These are phyloP conservation scores for Komagataella mondaviorum DNA, from an alignment of 805 yeast genomes.

Conservation along the genomic window DNA sequence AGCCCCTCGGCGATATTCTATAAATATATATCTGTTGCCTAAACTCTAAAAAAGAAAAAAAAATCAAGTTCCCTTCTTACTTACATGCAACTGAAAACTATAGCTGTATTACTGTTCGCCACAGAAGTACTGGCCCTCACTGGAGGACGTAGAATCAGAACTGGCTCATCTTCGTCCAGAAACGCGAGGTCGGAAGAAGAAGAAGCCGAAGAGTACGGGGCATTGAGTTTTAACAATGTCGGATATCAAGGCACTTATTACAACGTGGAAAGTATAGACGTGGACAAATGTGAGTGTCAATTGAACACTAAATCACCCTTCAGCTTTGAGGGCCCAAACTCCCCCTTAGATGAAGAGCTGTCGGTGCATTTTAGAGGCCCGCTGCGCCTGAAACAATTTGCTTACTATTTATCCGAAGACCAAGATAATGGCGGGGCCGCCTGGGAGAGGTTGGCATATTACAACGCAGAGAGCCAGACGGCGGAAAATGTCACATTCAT, in stretches of 20 bases:
- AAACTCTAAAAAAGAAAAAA: background rate
- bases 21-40: background rate
- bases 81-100: background rate
- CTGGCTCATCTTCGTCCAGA: background rate
- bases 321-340: slow-evolving; percentile 39
- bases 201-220: slow-evolving; percentile 14
- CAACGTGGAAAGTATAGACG: slow-evolving; percentile 28
- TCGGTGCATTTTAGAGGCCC: slow-evolving; percentile 79
- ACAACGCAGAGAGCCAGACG: slow-evolving; percentile 31
- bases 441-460: slow-evolving; percentile 52
- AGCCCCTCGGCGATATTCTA: background rate
- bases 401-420: slow-evolving; percentile 36
- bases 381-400: slow-evolving; percentile 43
- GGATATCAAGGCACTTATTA: slow-evolving; percentile 42
- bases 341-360: slow-evolving; percentile 57
- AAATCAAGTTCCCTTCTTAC: background rate
- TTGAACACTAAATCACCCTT: slow-evolving; percentile 16
- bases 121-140: background rate
- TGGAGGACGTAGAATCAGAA: background rate
- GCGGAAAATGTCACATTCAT: slow-evolving; percentile 57
- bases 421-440: slow-evolving; percentile 21
- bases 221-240: slow-evolving; percentile 35
- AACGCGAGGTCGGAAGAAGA: background rate
- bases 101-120: background rate
- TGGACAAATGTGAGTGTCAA: slow-evolving; percentile 32